These are phyloP conservation scores for Boechera stricta DNA, from an alignment of 345 rosid species.

Conservation along the genomic window DNA sequence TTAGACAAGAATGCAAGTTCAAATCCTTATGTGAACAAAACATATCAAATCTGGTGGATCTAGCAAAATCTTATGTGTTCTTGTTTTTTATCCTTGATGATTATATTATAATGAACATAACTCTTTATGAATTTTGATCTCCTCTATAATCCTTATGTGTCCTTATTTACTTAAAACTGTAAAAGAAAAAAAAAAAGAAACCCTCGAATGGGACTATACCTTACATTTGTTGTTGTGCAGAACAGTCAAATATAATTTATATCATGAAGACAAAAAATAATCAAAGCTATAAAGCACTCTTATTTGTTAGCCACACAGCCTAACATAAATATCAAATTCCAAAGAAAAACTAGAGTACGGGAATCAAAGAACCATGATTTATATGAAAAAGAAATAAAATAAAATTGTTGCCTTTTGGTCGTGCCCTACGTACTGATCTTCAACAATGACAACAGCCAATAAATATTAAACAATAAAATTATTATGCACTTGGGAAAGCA, in stretches of 20 bases:
- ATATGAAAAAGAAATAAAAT: too few species aligned
- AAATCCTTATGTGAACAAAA: neutral
- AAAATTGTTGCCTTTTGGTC: neutral
- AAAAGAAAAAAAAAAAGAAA: neutral
- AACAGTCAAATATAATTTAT: neutral
- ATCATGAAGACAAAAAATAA: neutral
- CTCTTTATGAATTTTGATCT: neutral
- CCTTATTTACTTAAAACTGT: neutral
- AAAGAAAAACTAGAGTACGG: neutral
- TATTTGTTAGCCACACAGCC: neutral
- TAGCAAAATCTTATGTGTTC: neutral
- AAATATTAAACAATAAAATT: neutral
- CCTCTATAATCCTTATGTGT: neutral
- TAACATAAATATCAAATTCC: neutral
- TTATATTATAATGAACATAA: neutral
- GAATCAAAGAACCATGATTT: neutral
- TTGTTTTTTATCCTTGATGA: neutral
- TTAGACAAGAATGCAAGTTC: neutral
- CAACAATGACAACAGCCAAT: neutral
- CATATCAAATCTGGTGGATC: neutral
- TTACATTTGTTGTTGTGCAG: neutral
- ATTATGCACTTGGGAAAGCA: conserved; percentile 5
- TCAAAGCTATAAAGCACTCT: neutral
- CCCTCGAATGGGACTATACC: neutral
- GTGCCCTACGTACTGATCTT: neutral